Evolutionary conservation across 2,329 filamentous ascomycete genomes (phyloP).

Genomic region (Sporothrix inflata): DNA sequence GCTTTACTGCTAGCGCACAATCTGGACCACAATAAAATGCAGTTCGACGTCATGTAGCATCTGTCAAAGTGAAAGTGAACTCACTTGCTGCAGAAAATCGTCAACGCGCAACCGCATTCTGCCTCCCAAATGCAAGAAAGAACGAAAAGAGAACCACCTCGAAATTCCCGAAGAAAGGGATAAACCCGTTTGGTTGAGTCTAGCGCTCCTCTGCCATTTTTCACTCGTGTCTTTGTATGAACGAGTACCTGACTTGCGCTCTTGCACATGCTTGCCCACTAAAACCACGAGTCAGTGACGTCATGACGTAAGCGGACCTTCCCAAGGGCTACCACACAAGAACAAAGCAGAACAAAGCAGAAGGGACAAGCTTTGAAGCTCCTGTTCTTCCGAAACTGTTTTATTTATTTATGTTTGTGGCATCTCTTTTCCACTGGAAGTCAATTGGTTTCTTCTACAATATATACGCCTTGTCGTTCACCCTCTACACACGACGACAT

Average conservation of each 20-base stretch:
- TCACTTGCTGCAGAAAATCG: too few species aligned
- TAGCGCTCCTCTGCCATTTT: background rate
- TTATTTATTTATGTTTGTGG: background rate
- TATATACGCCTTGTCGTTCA: background rate
- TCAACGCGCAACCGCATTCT: background rate
- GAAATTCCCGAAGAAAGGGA: background rate
- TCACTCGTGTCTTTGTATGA: background rate
- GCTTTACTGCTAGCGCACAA: background rate
- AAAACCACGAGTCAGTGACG: background rate
- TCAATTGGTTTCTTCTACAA: background rate
- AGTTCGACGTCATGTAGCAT: background rate
- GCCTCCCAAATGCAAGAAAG: background rate
- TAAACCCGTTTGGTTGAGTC: background rate
- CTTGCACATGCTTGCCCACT: slow-evolving; percentile 10
- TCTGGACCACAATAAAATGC: background rate
- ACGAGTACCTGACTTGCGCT: background rate
- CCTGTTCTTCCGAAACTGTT: background rate
- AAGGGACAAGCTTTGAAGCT: background rate
- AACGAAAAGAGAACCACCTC: background rate
- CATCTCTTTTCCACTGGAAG: background rate
- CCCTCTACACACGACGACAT: background rate
- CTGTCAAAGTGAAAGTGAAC: too few species aligned
- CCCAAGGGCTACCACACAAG: background rate
- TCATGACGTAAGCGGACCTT: slow-evolving; percentile 3
- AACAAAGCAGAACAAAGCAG: slow-evolving; percentile 13